Evolutionary conservation across 495 filamentous ascomycete genomes (phyloP).

Genomic region (Podospora pseudoanserina): DNA sequence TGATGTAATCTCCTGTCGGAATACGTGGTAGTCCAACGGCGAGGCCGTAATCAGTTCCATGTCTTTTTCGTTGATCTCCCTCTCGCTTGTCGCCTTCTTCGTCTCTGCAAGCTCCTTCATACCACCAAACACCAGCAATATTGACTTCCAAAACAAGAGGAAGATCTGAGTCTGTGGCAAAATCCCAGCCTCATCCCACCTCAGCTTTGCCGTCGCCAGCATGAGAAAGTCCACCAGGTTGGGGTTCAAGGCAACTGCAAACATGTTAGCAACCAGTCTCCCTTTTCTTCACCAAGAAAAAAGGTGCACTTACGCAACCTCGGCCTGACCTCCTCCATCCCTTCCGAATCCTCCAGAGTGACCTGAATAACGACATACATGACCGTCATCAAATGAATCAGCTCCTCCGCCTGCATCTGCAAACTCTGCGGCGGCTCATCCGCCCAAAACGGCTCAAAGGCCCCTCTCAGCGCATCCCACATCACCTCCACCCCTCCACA

Average conservation of each 20-base stretch:
- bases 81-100: constrained; percentile 61
- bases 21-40: constrained; percentile 91
- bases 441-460: constrained; percentile 55
- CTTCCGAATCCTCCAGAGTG: constrained; percentile 48
- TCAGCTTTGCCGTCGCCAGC: constrained; percentile 67
- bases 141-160: constrained; percentile 84
- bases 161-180: constrained; percentile 54
- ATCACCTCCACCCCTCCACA: constrained; percentile 58
- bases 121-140: constrained; percentile 81
- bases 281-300: constrained; percentile 7
- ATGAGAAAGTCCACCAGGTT: constrained; percentile 69
- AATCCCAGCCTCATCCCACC: constrained; percentile 73
- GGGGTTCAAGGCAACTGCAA: constrained; percentile 57
- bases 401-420: constrained; percentile 49
- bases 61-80: constrained; percentile 42
- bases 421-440: constrained; percentile 37
- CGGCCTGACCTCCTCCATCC: constrained; percentile 35
- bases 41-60: constrained; percentile 77
- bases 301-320: constrained; percentile 39
- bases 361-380: constrained; percentile 73
- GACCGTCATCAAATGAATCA: constrained; percentile 60
- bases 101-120: constrained; percentile 64
- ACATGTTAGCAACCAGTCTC: constrained; percentile 24
- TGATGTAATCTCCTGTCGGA: constrained; percentile 95
- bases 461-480: constrained; percentile 55